phyloP scores from a whole-genome alignment of 495 filamentous ascomycete species.

The Podospora pseudocomata region DNA sequence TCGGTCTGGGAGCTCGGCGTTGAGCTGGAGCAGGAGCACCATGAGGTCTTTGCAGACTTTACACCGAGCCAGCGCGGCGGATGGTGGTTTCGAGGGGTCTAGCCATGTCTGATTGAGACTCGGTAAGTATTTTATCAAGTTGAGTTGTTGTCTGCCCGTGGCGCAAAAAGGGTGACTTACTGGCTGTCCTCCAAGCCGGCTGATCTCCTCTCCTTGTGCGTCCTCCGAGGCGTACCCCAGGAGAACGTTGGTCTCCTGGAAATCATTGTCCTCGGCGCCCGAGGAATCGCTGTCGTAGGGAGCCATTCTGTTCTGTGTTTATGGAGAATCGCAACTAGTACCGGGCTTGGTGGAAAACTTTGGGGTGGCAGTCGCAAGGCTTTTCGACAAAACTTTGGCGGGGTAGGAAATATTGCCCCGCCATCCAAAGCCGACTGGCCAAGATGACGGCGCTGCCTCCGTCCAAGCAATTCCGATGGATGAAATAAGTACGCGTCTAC shows the following conservation, averaged over 20 bases:
- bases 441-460: not conserved
- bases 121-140: not conserved
- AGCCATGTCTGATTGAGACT: conserved; percentile 67
- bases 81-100: conserved; percentile 62
- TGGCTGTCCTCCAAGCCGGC: conserved; percentile 80
- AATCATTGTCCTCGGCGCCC: conserved; percentile 63
- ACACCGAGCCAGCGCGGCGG: conserved; percentile 77
- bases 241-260: conserved; percentile 82
- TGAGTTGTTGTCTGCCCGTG: not conserved
- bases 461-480: not conserved
- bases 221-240: conserved; percentile 87
- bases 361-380: conserved; percentile 18
- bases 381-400: conserved; percentile 35
- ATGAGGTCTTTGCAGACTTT: conserved; percentile 83
- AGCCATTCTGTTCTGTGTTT: conserved; percentile 54
- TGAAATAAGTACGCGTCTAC: not conserved
- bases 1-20: conserved; percentile 81
- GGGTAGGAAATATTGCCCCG: conserved; percentile 33
- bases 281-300: conserved; percentile 84
- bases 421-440: conserved; percentile 8
- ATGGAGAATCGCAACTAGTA: not conserved
- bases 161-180: conserved; percentile 52
- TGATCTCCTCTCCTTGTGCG: conserved; percentile 77
- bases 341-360: not conserved
- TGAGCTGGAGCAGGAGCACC: conserved; percentile 81